phyloP scores from a whole-genome alignment of 108 stramenopile genomes.

The Cyclostephanos tholiformis region DNA sequence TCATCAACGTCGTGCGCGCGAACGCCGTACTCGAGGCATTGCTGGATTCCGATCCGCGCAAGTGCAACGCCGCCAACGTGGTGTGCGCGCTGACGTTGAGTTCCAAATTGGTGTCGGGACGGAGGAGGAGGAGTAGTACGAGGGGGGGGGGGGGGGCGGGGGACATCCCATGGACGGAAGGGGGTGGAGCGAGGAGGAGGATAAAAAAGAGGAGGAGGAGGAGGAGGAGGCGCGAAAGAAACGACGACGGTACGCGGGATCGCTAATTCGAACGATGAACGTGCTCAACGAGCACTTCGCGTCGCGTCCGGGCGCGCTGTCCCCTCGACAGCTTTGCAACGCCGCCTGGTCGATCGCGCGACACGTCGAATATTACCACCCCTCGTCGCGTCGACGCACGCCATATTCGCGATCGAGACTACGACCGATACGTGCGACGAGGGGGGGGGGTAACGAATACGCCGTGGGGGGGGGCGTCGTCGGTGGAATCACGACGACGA shows the following conservation, averaged over 20 bases:
- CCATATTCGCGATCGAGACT: no score
- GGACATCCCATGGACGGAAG: no score
- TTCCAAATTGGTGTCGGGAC: slow-evolving; percentile 55
- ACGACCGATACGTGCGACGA: no score
- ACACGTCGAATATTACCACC: slow-evolving; percentile 54
- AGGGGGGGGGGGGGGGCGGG: not conserved
- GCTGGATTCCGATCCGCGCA: slow-evolving; percentile 48
- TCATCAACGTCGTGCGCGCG: slow-evolving; percentile 33
- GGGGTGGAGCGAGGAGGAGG: no score
- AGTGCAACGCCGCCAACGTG: slow-evolving; percentile 78
- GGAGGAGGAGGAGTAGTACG: slow-evolving; percentile 2
- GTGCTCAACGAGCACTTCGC: slow-evolving; percentile 20
- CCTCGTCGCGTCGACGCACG: no score
- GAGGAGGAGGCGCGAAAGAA: not conserved
- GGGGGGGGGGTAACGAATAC: no score
- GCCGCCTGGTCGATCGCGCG: slow-evolving; percentile 81
- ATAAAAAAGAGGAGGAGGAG: no score
- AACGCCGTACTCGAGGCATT: slow-evolving; percentile 54
- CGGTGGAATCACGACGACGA: slow-evolving; percentile 6
- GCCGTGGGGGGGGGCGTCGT: slow-evolving; percentile 6
- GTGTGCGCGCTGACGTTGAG: slow-evolving; percentile 79
- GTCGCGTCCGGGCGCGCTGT: slow-evolving; percentile 38
- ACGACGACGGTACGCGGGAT: no score
- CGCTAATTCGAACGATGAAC: no score
- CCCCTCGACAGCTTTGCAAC: slow-evolving; percentile 76